Evolutionary conservation across 768 basidiomycete species (phyloP).

Genomic region (Mrakia blollopis): DNA sequence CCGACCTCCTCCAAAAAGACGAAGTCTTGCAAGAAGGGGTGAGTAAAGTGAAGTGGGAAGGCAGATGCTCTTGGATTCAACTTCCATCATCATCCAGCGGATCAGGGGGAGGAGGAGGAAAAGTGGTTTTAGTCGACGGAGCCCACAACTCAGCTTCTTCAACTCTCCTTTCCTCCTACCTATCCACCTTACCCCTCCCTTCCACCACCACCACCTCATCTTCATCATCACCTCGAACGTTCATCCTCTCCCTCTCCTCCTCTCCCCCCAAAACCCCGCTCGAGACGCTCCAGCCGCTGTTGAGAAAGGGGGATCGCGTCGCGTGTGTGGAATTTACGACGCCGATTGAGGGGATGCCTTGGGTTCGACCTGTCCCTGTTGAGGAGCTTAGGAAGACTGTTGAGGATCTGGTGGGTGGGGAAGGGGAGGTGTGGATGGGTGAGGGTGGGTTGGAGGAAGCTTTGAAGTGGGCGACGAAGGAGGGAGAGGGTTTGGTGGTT

Average conservation of each 20-base stretch:
- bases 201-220: conserved; percentile 31
- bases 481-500: conserved; percentile 52
- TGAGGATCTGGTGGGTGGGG: conserved; percentile 48
- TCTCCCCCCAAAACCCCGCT: conserved; percentile 77
- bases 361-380: conserved; percentile 66
- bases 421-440: conserved; percentile 44
- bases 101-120: too few relatives aligned
- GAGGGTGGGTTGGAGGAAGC: conserved; percentile 49
- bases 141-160: conserved; percentile 88
- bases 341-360: conserved; percentile 87
- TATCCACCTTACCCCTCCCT: conserved; percentile 50
- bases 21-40: conserved; percentile 58
- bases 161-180: conserved; percentile 59
- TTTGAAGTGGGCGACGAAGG: conserved; percentile 49
- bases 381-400: conserved; percentile 53
- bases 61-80: conserved; percentile 63
- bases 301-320: conserved; percentile 49
- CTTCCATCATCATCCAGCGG: conserved; percentile 6
- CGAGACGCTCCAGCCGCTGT: conserved; percentile 65
- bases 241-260: conserved; percentile 73
- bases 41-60: conserved; percentile 63
- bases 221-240: conserved; percentile 54
- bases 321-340: conserved; percentile 39
- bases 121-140: conserved; percentile 70
- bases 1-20: conserved; percentile 48